phyloP scores from a whole-genome alignment of 768 basidiomycete genomes.

The Suillus cothurnatus region DNA sequence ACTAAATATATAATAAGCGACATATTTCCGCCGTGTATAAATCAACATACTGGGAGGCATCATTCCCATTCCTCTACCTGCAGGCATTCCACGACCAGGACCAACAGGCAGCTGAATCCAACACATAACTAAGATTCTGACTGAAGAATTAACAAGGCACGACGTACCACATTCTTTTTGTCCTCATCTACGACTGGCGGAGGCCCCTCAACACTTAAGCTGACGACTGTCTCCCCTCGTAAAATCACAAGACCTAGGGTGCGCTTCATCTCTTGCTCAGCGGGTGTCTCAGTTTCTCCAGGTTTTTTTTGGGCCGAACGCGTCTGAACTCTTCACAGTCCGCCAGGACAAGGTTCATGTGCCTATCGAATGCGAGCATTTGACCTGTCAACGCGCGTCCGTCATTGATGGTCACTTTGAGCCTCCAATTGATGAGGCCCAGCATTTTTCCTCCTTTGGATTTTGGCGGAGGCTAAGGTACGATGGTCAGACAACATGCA shows the following conservation, averaged over 20 bases:
- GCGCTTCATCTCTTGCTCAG: slow-evolving; percentile 94
- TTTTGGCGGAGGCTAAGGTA: slow-evolving; percentile 83
- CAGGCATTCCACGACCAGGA: slow-evolving; percentile 94
- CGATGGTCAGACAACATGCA: slow-evolving; percentile 12
- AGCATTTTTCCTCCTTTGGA: slow-evolving; percentile 99
- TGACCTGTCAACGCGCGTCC: slow-evolving; percentile 94
- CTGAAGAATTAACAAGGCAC: slow-evolving; percentile 12
- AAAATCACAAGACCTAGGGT: slow-evolving; percentile 95
- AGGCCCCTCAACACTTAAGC: slow-evolving; percentile 92
- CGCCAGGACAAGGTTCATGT: slow-evolving; percentile 98
- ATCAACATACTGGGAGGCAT: slow-evolving; percentile 74
- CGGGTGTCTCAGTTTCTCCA: slow-evolving; percentile 69
- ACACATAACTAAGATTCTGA: slow-evolving; percentile 21
- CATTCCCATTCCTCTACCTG: slow-evolving; percentile 97
- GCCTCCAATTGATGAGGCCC: slow-evolving; percentile 94
- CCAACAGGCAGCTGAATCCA: slow-evolving; percentile 72
- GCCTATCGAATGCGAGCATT: slow-evolving; percentile 99
- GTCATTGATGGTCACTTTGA: slow-evolving; percentile 97
- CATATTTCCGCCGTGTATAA: slow-evolving; percentile 15
- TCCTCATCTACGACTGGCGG: slow-evolving; percentile 91
- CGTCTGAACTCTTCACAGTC: slow-evolving; percentile 98
- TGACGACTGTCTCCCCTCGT: slow-evolving; percentile 95
- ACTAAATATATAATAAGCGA: slow-evolving; percentile 37
- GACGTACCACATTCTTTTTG: slow-evolving; percentile 75
- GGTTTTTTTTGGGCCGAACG: slow-evolving; percentile 90